Conservation (phyloP, 31 red algal species). For the Asparagopsis taxiformis region DNA sequence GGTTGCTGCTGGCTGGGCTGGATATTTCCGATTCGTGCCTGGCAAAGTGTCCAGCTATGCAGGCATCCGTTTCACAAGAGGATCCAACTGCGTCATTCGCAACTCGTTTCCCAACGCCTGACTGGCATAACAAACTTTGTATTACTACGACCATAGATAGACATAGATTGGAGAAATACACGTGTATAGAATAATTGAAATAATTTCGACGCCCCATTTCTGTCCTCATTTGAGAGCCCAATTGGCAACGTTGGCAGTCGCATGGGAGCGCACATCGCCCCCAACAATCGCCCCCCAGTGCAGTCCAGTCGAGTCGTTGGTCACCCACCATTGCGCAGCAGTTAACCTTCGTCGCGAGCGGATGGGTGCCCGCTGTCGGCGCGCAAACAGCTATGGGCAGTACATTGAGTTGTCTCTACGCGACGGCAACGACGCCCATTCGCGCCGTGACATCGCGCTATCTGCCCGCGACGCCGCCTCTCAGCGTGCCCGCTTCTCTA, state of each 20-base stretch:
- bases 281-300: no score
- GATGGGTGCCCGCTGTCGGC: background rate
- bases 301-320: no score
- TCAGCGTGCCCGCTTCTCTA: constrained; percentile 10
- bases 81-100: constrained; percentile 31
- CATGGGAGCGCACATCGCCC: no score
- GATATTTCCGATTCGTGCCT: constrained; percentile 11
- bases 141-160: no score
- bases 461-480: background rate
- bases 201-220: no score
- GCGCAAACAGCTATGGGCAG: background rate
- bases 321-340: no score
- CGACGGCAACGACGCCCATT: background rate
- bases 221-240: no score
- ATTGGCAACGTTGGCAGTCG: no score
- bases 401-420: background rate
- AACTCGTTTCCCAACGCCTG: constrained; percentile 6
- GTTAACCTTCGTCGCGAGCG: background rate
- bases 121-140: no score
- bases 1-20: constrained; percentile 37
- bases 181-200: no score
- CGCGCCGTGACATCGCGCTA: background rate
- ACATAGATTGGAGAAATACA: no score
- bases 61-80: constrained; percentile 37
- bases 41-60: constrained; percentile 10